Conservation (phyloP, 306 rosid genomes). For the Myrica gale region DNA sequence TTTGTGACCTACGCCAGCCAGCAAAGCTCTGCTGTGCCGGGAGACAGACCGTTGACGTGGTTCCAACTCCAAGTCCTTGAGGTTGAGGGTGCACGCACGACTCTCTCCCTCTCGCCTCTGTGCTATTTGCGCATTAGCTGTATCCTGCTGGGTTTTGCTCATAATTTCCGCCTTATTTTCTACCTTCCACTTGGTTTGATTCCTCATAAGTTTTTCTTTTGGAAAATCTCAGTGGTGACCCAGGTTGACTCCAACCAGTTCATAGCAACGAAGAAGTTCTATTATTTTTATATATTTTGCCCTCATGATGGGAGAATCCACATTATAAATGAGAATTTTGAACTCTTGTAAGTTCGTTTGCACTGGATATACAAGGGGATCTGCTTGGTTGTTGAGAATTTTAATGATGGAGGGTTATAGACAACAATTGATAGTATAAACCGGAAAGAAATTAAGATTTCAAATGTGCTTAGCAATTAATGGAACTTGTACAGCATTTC, state of each 20-base stretch:
- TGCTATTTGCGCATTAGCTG: background rate
- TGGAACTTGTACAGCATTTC: too few relatives aligned
- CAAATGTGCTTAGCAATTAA: too few relatives aligned
- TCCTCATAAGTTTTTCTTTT: background rate
- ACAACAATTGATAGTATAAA: too few relatives aligned
- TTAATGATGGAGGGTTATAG: too few relatives aligned
- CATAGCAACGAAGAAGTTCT: background rate
- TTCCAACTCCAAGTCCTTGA: background rate
- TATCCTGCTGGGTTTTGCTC: background rate
- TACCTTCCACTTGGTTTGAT: background rate
- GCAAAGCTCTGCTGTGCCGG: too few relatives aligned
- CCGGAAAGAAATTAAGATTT: too few relatives aligned
- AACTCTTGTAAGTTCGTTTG: too few relatives aligned
- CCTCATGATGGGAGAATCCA: too few relatives aligned
- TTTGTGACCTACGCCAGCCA: too few relatives aligned
- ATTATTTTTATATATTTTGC: background rate
- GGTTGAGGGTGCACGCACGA: background rate
- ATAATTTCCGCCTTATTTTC: too few relatives aligned
- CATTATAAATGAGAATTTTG: background rate
- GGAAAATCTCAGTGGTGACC: constrained; percentile 5
- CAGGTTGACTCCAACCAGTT: background rate
- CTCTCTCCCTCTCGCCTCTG: background rate
- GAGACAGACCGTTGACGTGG: constrained; percentile 4
- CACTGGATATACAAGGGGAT: background rate
- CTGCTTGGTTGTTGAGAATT: background rate